These are phyloP conservation scores for Monosporascus ibericus DNA, from an alignment of 2,329 filamentous ascomycete species.

Conservation along the genomic window DNA sequence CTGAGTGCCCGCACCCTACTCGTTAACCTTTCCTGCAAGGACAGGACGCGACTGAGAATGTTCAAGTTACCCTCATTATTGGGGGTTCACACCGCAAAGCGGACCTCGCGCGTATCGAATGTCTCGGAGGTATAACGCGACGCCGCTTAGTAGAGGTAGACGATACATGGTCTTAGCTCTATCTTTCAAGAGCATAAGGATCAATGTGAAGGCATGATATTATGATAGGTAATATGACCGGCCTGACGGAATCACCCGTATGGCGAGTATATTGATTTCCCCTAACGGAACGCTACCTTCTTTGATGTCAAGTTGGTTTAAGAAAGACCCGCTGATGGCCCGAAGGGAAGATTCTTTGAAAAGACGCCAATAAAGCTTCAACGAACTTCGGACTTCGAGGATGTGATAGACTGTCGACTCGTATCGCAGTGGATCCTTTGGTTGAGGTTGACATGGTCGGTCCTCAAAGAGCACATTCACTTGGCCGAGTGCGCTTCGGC, in stretches of 20 bases:
- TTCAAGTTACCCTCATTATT: too few species aligned
- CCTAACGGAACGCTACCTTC: background rate
- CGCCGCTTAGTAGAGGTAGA: background rate
- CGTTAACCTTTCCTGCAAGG: too few species aligned
- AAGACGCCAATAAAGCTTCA: background rate
- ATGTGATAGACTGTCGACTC: too few species aligned
- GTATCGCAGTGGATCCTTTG: too few species aligned
- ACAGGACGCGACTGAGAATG: too few species aligned
- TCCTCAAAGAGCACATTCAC: background rate
- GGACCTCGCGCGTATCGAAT: background rate
- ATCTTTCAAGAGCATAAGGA: conserved; percentile 5
- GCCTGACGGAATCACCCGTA: conserved; percentile 4
- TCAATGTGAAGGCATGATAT: background rate
- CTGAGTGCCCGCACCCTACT: too few species aligned
- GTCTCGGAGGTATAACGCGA: background rate
- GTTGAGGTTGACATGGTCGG: too few species aligned
- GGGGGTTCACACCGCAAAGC: too few species aligned
- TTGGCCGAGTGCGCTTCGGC: background rate
- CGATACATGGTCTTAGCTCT: background rate
- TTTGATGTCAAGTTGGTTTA: background rate
- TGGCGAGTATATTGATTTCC: background rate
- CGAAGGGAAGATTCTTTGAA: background rate
- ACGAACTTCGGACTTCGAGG: background rate
- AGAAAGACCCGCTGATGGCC: background rate
- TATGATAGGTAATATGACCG: background rate